Conservation (phyloP, 257 asterid genomes). For the Solanum chilense region DNA sequence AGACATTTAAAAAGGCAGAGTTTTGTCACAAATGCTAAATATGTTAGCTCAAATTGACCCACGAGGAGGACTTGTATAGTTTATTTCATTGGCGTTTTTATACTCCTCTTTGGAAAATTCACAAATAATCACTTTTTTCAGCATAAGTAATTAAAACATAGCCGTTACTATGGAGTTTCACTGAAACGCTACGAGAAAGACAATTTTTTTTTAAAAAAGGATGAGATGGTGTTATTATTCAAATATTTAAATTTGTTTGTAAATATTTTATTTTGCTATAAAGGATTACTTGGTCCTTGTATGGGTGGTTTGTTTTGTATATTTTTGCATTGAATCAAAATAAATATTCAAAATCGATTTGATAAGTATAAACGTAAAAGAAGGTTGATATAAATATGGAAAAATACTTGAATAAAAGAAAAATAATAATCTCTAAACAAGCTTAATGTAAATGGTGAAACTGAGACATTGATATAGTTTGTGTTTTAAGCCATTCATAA, state of each 20-base stretch:
- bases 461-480: slow-evolving; percentile 4
- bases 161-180: neutral
- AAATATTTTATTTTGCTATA: too few species aligned
- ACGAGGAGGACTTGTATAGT: neutral
- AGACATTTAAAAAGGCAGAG: neutral
- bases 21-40: neutral
- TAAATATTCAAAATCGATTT: neutral
- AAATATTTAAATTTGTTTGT: neutral
- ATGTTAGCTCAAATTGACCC: too few species aligned
- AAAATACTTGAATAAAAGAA: too few species aligned
- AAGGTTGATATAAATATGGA: neutral
- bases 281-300: too few species aligned
- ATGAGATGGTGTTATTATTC: neutral
- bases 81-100: slow-evolving; percentile 13
- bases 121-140: neutral
- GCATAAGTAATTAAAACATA: neutral
- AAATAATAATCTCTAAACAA: neutral
- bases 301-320: too few species aligned
- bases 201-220: neutral
- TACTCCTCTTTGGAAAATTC: neutral
- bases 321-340: too few species aligned
- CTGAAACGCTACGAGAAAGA: neutral
- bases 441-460: slow-evolving; percentile 1
- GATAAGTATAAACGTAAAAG: neutral
- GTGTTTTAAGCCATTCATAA: slow-evolving; percentile 22